These are phyloP conservation scores for Microsporum ferrugineum DNA, from an alignment of 2,329 filamentous ascomycete species.

Conservation along the genomic window DNA sequence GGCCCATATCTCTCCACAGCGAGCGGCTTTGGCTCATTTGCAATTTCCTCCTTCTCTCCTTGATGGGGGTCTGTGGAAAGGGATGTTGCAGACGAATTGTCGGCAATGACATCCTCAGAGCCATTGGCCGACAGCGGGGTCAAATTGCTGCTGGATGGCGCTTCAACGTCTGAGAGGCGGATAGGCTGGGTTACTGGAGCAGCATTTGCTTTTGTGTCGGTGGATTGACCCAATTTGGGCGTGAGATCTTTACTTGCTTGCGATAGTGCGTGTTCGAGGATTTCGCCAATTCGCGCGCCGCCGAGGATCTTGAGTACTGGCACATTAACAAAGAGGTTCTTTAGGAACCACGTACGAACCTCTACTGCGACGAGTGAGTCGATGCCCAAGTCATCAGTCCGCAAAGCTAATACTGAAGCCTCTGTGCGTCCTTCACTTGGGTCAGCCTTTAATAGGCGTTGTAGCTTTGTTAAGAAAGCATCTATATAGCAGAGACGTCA, in stretches of 20 bases:
- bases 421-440: too few species aligned
- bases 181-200: too few species aligned
- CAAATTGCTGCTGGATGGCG: too few species aligned
- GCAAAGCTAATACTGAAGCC: too few species aligned
- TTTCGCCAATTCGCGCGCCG: neutral
- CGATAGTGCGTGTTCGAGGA: neutral
- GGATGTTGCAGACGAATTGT: neutral
- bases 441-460: too few species aligned
- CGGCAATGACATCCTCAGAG: too few species aligned
- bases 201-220: too few species aligned
- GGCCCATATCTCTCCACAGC: neutral
- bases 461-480: too few species aligned
- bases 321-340: slow-evolving; percentile 10
- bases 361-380: slow-evolving; percentile 15
- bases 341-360: slow-evolving; percentile 12
- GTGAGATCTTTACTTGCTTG: neutral
- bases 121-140: too few species aligned
- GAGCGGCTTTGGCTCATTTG: neutral
- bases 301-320: slow-evolving; percentile 11
- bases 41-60: neutral
- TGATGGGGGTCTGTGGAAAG: neutral
- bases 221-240: too few species aligned
- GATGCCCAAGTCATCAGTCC: slow-evolving; percentile 8
- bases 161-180: too few species aligned
- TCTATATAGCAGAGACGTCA: too few species aligned